Base-by-base conservation (phyloP, 1,139 yeast genomes). In the Yamadazyma spencermartinsiae region DNA sequence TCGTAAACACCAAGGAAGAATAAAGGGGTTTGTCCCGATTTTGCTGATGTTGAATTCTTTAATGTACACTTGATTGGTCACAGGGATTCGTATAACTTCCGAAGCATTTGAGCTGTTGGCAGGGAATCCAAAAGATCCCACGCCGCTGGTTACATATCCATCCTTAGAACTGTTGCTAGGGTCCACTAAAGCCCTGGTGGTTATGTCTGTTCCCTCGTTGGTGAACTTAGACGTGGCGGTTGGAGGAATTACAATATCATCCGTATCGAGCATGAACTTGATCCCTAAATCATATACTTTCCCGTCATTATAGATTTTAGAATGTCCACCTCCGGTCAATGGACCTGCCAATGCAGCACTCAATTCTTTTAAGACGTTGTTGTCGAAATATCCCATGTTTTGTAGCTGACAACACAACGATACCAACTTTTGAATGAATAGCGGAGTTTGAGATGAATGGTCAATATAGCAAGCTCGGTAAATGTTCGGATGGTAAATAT, bases 251-350 rank as follows among this genome's bases (percentile, higher is more conserved):
- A 74, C 62, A n/a, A 79, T 60, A 45, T 80, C 84, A 26, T 83
- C 80, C 0, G 97, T 88, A 51, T 86, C 90, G 24, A 90, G 61
- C 1, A 86, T 76, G 56, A 86, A 85, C 43, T 80, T 76, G 37
- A 90, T 55, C 0, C 94, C 96, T 46, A 87, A 58, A 48, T 83
- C 89, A 56, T 92, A 92, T 0, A 92, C 98, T 42, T 81, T 77
- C 4, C 83, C 80, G 50, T 87, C 96, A 53, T 86, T 86, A 60
- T 92, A 92, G 33, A 92, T 81, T 48, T 79, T 83, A 0, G 97
- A 89, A 59, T 92, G 98, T 0, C 98, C 98, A 12, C 95, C 92
- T 3, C 97, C 96, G 0, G 96, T 90, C 39, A 92, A 66, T 2
- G 96, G 85, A 0, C 98, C 98, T 0, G 95, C 92, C 46, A 92